A percentile compares a stretch with the other conserved stretches of the same genome.
Evolutionary conservation across 116 monocot species (phyloP).

Genomic region (Dioscorea cayenensis): DNA sequence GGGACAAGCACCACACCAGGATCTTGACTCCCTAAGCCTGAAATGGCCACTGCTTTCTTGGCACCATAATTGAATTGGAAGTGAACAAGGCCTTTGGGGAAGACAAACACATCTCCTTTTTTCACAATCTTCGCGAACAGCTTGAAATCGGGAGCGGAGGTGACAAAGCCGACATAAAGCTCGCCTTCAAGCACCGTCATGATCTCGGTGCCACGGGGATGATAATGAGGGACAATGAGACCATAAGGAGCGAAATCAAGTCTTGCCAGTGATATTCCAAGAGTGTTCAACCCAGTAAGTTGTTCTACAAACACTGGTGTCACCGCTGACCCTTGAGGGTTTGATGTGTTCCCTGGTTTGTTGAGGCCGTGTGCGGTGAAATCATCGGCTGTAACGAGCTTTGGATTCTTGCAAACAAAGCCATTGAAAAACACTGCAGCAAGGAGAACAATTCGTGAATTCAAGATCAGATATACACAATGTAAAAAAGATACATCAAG

Average conservation of each 20-base stretch:
- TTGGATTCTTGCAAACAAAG: neutral
- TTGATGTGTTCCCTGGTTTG: slow-evolving; percentile 24
- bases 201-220: slow-evolving; percentile 33
- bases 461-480: neutral
- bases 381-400: slow-evolving; percentile 19
- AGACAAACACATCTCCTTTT: slow-evolving; percentile 45
- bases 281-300: slow-evolving; percentile 48
- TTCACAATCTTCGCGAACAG: slow-evolving; percentile 18
- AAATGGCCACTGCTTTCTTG: slow-evolving; percentile 13
- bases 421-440: neutral
- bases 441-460: neutral
- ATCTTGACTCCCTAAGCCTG: slow-evolving; percentile 38
- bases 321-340: slow-evolving; percentile 29
- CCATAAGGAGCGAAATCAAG: slow-evolving; percentile 30
- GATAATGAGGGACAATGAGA: slow-evolving; percentile 39
- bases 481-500: too few relatives aligned
- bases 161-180: slow-evolving; percentile 39
- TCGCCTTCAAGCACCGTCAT: slow-evolving; percentile 27
- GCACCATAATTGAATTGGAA: slow-evolving; percentile 28
- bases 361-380: slow-evolving; percentile 37
- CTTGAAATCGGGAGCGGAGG: slow-evolving; percentile 24
- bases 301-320: slow-evolving; percentile 16
- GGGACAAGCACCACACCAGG: slow-evolving; percentile 29
- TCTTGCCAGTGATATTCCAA: slow-evolving; percentile 38
- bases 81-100: slow-evolving; percentile 40